Evolutionary conservation across 164 flowering plant species (phyloP), one percentile per base, ranked within the genome.

Genomic region (Stephania cephalantha): DNA sequence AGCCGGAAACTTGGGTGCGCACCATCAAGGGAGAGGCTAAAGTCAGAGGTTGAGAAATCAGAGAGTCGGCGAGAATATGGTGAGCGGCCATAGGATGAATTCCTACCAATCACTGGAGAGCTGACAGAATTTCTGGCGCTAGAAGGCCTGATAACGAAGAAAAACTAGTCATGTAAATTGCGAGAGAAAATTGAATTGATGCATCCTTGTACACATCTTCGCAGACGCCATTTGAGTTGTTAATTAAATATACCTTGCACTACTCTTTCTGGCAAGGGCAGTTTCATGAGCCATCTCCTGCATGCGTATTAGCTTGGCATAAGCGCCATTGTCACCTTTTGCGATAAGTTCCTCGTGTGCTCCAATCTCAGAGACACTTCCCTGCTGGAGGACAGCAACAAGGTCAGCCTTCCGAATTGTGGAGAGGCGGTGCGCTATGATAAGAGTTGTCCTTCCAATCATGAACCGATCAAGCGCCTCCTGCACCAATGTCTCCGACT

Each of bases 101-200:
- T 95, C 50, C 99, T 85, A 4, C 91, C 88, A 42, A 93, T 93
- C 46, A 93, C 91, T 6, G 99, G 99, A 11, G 99, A 95, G 88
- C 99, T 93, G 5, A 95, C 93, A 1, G 99, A 95, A 86, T 92
- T 95, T 69, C 99, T 88, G 6, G 98, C 99, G 82, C 96, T 95
- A 2, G 99, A 95, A 72, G 90, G 99, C 89, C 99, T 95, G 86
- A 71, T 79, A 71, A 46, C 15, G 20, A 75, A 78, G 53, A 75
- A 63, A n/a, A 55, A 64, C 7, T 10, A 70, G 72, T 70, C 35
- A 22, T 42, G 45, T 29, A 9, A 30, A 68, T 22, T 68, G 8
- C 12, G 7, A 9, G 5, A 7, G 18, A 71, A 2, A 29, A 68
- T 65, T 18, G 30, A 31, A 9, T 35, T 25, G 15, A 50, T 45